Percentiles rank a stretch among this genome's conserved stretches.
Evolutionary conservation across 2,329 filamentous ascomycete genomes (phyloP).

Genomic region (Dactylellina haptotyla): DNA sequence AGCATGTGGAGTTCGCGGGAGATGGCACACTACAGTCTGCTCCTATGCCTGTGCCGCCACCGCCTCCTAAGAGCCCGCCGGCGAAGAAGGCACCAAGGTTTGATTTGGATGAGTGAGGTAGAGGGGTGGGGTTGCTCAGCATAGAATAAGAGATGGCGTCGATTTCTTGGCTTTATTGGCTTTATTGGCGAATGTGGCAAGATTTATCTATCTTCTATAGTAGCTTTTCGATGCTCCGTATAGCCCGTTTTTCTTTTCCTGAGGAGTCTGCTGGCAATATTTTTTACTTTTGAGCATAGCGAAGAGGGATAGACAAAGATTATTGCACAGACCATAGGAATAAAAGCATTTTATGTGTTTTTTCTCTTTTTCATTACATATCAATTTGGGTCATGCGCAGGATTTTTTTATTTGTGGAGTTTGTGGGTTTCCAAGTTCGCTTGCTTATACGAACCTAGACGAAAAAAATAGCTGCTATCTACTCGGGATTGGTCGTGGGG

Average conservation of each 20-base stretch:
- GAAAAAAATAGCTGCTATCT: too few species aligned
- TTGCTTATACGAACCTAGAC: too few species aligned
- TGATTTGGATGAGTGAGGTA: conserved; percentile 34
- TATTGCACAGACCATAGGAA: conserved; percentile 1
- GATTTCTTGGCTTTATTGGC: background rate
- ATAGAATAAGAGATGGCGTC: background rate
- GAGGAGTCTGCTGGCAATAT: background rate
- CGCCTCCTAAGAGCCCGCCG: conserved; percentile 22
- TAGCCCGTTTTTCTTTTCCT: background rate
- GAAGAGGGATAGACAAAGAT: conserved; percentile 9
- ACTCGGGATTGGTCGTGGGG: too few species aligned
- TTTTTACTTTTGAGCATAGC: conserved; percentile 14
- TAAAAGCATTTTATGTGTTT: background rate
- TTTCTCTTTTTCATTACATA: background rate
- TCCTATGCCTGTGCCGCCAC: conserved; percentile 34
- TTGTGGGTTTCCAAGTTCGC: too few species aligned
- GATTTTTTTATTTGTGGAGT: too few species aligned
- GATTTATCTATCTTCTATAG: background rate
- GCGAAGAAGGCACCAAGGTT: conserved; percentile 14
- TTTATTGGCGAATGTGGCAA: background rate
- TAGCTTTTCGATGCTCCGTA: conserved; percentile 1
- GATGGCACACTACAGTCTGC: conserved; percentile 32
- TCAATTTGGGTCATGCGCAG: background rate
- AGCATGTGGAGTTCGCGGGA: conserved; percentile 28
- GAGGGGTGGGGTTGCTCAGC: background rate